These are phyloP conservation scores for Penicillium canariense DNA, from an alignment of 495 filamentous ascomycete genomes.

Conservation along the genomic window DNA sequence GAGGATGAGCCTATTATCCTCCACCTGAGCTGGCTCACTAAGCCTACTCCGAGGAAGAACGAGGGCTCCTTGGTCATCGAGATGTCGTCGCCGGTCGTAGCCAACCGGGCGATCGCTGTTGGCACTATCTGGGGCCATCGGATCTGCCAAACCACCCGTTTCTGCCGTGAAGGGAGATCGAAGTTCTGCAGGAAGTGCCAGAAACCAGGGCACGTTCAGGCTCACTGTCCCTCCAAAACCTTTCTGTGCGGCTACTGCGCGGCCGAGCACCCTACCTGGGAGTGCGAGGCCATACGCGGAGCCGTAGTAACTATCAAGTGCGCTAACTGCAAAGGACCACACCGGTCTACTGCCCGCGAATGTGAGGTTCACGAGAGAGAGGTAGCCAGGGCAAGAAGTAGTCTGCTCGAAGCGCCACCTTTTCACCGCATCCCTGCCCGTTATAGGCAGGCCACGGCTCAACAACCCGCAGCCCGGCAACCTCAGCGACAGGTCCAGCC, in stretches of 20 bases:
- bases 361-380: background rate
- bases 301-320: background rate
- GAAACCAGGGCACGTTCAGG: conserved; percentile 4
- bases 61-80: conserved; percentile 20
- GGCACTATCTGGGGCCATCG: conserved; percentile 12
- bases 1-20: conserved; percentile 7
- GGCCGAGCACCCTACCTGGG: background rate
- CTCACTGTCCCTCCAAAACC: background rate
- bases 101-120: conserved; percentile 16
- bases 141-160: background rate
- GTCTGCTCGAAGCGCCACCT: background rate
- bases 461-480: background rate
- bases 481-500: no score
- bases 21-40: conserved; percentile 11
- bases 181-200: conserved; percentile 2
- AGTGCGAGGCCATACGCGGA: background rate
- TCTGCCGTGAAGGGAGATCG: no score
- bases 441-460: background rate
- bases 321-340: background rate
- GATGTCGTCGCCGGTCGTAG: conserved; percentile 16
- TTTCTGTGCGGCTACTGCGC: background rate
- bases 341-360: background rate
- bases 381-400: background rate
- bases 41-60: conserved; percentile 3
- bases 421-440: background rate